phyloP scores from a whole-genome alignment of 2,329 filamentous ascomycete species.

The Rhynchosporium secalis region DNA sequence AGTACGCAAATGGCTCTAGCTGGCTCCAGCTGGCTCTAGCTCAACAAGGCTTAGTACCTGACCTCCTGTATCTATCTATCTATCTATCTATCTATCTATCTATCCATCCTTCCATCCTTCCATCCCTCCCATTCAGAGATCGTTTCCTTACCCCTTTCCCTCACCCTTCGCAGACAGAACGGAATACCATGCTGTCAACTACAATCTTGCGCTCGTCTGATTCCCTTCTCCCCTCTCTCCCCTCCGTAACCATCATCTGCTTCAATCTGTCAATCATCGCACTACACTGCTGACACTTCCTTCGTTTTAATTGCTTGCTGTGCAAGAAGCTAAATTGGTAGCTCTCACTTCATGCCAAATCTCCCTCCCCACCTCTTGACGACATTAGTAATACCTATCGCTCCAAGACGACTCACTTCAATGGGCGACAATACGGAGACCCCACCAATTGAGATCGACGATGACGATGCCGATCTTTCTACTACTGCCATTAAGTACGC shows the following conservation, averaged over 20 bases:
- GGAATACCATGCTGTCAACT: not conserved
- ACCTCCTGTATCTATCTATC: too few species aligned
- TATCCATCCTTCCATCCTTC: not conserved
- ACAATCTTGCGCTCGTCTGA: not conserved
- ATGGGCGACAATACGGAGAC: slow-evolving; percentile 14
- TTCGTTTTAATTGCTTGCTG: too few species aligned
- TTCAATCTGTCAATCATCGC: too few species aligned
- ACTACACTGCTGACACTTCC: too few species aligned
- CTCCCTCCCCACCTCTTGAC: slow-evolving; percentile 6
- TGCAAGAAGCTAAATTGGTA: not conserved
- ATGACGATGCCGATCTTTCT: slow-evolving; percentile 15
- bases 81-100: too few species aligned
- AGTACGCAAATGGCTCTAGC: not conserved
- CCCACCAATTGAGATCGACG: not conserved
- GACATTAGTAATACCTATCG: slow-evolving; percentile 15
- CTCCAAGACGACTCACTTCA: slow-evolving; percentile 16
- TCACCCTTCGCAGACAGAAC: not conserved
- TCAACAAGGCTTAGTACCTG: not conserved
- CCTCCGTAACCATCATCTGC: too few species aligned
- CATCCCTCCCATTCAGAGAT: not conserved
- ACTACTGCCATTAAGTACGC: slow-evolving; percentile 54
- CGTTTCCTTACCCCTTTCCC: not conserved
- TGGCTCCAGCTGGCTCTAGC: not conserved
- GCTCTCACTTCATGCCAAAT: slow-evolving; percentile 1
- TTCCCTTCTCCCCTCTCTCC: not conserved